phyloP scores from a whole-genome alignment of 1,284 basidiomycete species.

The Leccinum insolens region DNA sequence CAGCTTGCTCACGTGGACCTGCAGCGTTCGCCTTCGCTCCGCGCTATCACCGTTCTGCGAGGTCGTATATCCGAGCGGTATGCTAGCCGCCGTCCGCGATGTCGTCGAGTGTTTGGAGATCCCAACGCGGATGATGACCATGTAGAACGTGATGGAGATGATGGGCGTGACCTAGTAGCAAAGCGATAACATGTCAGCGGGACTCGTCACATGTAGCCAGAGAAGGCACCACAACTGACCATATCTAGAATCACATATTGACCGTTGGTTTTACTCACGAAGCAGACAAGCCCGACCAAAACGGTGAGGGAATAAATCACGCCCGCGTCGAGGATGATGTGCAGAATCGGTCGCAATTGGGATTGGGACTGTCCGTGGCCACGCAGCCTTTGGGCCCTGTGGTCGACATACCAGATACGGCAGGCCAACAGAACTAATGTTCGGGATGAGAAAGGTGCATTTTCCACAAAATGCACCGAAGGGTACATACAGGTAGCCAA shows the following conservation, averaged over 20 bases:
- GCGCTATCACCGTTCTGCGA: not conserved
- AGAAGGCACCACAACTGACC: too few species aligned
- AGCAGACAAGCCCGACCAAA: not conserved
- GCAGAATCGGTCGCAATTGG: not conserved
- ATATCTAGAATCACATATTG: too few species aligned
- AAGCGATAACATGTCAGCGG: too few species aligned
- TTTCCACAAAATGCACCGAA: not conserved
- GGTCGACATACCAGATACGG: conserved; percentile 1
- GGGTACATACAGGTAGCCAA: not conserved
- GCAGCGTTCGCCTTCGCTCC: not conserved
- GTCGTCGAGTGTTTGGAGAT: not conserved
- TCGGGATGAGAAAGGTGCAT: too few species aligned
- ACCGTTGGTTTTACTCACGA: too few species aligned
- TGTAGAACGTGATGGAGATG: conserved; percentile 7
- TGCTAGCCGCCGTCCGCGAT: not conserved
- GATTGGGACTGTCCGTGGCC: not conserved
- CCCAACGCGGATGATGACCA: conserved; percentile 3
- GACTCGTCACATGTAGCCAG: too few species aligned
- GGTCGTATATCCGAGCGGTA: not conserved
- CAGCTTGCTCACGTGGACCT: conserved; percentile 1
- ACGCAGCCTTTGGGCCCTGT: not conserved
- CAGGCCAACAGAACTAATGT: not conserved
- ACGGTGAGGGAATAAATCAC: conserved; percentile 1
- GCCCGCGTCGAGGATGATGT: conserved; percentile 1
- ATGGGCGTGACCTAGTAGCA: not conserved